Conservation (phyloP, 2,329 filamentous ascomycete genomes). For the Pleoardoris graminearum region DNA sequence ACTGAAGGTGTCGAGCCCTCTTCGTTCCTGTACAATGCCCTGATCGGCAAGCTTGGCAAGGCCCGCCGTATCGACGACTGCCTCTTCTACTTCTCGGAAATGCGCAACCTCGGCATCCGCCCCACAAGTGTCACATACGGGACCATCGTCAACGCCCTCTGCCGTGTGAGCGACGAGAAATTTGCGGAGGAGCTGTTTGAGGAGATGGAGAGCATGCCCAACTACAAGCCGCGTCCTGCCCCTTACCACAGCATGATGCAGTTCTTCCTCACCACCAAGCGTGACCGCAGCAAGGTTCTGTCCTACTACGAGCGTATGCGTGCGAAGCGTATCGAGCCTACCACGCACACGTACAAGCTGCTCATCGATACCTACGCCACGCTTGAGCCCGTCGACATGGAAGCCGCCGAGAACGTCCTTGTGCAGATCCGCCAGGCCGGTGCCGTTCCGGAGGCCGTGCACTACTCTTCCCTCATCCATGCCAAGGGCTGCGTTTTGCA, state of each 20-base stretch:
- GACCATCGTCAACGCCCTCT: constrained; percentile 96
- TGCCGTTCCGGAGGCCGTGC: constrained; percentile 82
- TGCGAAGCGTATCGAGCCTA: constrained; percentile 81
- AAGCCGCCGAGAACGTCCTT: constrained; percentile 81
- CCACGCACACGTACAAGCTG: constrained; percentile 96
- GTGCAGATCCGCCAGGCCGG: constrained; percentile 75
- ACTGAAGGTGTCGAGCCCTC: constrained; percentile 92
- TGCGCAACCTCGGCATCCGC: constrained; percentile 89
- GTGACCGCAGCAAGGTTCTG: constrained; percentile 90
- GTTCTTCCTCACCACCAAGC: constrained; percentile 97
- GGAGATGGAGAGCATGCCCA: constrained; percentile 98
- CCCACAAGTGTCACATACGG: constrained; percentile 98
- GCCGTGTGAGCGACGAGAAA: constrained; percentile 95
- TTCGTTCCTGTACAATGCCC: constrained; percentile 95
- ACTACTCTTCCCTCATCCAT: constrained; percentile 94
- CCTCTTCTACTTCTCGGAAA: constrained; percentile 96
- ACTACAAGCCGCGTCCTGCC: constrained; percentile 96
- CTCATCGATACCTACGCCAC: constrained; percentile 94
- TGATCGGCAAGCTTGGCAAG: constrained; percentile 98
- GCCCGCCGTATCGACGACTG: constrained; percentile 97
- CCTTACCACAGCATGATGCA: constrained; percentile 99
- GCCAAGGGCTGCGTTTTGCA: constrained; percentile 93
- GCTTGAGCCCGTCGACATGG: constrained; percentile 87
- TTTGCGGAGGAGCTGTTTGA: constrained; percentile 98
- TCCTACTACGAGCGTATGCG: constrained; percentile 96